These are phyloP conservation scores for Populus hybrid DNA, from an alignment of 441 rosid genomes.

Conservation along the genomic window DNA sequence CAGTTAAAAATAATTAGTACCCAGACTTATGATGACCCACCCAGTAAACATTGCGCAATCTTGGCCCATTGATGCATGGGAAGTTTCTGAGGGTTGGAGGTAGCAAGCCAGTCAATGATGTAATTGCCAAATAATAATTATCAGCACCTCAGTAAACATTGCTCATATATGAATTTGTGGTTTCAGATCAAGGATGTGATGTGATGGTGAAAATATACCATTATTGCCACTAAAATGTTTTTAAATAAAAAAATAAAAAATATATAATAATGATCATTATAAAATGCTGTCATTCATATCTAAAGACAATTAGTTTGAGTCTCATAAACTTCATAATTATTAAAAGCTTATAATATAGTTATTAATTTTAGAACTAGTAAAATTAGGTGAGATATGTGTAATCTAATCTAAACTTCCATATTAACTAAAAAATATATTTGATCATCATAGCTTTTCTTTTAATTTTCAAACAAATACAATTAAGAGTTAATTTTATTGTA, in stretches of 20 bases:
- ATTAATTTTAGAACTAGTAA: accelerated
- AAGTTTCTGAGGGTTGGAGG: neutral
- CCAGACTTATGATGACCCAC: neutral
- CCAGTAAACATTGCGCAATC: neutral
- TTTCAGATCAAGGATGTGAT: neutral
- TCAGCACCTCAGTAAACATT: neutral
- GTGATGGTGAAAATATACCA: neutral
- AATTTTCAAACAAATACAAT: too few relatives aligned
- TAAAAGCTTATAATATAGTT: accelerated
- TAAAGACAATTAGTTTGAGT: too few relatives aligned
- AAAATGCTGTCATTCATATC: accelerated
- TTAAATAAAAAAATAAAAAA: too few relatives aligned
- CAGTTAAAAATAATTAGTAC: too few relatives aligned
- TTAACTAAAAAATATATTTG: accelerated
- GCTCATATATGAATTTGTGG: neutral
- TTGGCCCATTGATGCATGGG: neutral
- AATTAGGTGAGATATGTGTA: too few relatives aligned
- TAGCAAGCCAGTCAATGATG: neutral
- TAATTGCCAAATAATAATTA: neutral
- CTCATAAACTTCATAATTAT: accelerated
- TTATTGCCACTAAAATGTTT: neutral
- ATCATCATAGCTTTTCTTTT: neutral
- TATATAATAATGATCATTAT: too few relatives aligned
- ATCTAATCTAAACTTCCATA: accelerated
- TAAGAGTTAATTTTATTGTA: neutral